Conservation (phyloP, 2,329 filamentous ascomycete species). For the Fusarium albosuccineum region DNA sequence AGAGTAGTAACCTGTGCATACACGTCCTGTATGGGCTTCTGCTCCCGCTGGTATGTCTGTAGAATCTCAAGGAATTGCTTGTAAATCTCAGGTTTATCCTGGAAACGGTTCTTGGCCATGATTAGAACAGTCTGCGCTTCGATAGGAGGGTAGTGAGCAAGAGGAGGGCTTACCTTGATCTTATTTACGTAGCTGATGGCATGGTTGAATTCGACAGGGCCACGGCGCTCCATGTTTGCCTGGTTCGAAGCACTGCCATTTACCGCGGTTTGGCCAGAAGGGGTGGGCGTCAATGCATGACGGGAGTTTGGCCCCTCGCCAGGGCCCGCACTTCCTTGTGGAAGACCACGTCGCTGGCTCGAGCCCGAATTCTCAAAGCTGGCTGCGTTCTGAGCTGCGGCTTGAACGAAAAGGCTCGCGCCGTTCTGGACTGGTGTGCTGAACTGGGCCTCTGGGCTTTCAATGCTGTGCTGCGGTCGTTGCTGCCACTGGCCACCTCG, state of each 20-base stretch:
- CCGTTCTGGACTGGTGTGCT: slow-evolving; percentile 68
- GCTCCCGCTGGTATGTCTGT: slow-evolving; percentile 97
- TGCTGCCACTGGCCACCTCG: slow-evolving; percentile 69
- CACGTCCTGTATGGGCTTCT: slow-evolving; percentile 98
- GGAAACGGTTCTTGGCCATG: slow-evolving; percentile 85
- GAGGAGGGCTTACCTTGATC: slow-evolving; percentile 81
- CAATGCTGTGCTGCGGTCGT: slow-evolving; percentile 68
- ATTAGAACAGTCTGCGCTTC: slow-evolving; percentile 36
- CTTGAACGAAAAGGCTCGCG: slow-evolving; percentile 61
- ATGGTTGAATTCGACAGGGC: slow-evolving; percentile 98
- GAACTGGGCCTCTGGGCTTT: slow-evolving; percentile 73
- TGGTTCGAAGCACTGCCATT: slow-evolving; percentile 72
- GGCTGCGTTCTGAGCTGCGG: slow-evolving; percentile 53
- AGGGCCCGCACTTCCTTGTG: slow-evolving; percentile 49
- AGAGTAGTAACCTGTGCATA: slow-evolving; percentile 96
- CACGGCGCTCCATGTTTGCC: slow-evolving; percentile 82
- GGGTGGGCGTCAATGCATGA: slow-evolving; percentile 72
- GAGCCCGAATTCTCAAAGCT: slow-evolving; percentile 49
- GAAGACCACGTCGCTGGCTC: slow-evolving; percentile 50
- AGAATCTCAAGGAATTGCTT: slow-evolving; percentile 99
- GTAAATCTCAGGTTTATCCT: slow-evolving; percentile 97
- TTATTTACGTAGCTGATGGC: slow-evolving; percentile 99
- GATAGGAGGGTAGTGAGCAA: background rate
- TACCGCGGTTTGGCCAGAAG: slow-evolving; percentile 67
- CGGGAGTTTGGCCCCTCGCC: slow-evolving; percentile 61